Conservation (phyloP, 148 eudicot genomes). For the Limonium bicolor region DNA sequence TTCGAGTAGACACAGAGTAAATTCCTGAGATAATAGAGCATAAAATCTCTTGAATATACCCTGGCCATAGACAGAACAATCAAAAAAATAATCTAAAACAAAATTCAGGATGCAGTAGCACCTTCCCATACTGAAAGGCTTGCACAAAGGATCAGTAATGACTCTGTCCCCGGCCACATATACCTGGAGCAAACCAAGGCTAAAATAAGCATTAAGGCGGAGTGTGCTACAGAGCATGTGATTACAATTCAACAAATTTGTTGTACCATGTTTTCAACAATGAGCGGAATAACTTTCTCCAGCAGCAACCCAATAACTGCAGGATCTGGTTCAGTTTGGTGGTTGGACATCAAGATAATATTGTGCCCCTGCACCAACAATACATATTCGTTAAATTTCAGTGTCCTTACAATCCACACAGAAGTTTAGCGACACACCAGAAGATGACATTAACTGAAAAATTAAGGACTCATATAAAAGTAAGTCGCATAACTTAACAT, state of each 20-base stretch:
- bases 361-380: constrained; percentile 72
- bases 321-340: constrained; percentile 98
- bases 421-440: too few relatives aligned
- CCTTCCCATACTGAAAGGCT: constrained; percentile 99
- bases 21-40: constrained; percentile 38
- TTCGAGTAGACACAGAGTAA: constrained; percentile 92
- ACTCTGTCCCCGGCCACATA: constrained; percentile 96
- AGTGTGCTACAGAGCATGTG: constrained; percentile 5
- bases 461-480: too few relatives aligned
- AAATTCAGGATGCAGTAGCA: constrained; percentile 21
- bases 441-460: too few relatives aligned
- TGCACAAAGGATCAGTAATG: constrained; percentile 90
- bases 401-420: too few relatives aligned
- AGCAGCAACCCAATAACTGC: constrained; percentile 81
- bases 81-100: too few relatives aligned
- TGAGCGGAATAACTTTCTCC: constrained; percentile 46
- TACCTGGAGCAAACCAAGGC: constrained; percentile 37
- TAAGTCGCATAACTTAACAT: too few relatives aligned
- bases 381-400: too few relatives aligned
- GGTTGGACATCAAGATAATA: constrained; percentile 88
- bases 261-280: constrained; percentile 71
- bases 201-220: constrained; percentile 9
- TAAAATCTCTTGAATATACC: background rate
- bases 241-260: constrained; percentile 6
- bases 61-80: too few relatives aligned